phyloP scores from a whole-genome alignment of 805 yeast genomes.

The Metschnikowia colocasiae region DNA sequence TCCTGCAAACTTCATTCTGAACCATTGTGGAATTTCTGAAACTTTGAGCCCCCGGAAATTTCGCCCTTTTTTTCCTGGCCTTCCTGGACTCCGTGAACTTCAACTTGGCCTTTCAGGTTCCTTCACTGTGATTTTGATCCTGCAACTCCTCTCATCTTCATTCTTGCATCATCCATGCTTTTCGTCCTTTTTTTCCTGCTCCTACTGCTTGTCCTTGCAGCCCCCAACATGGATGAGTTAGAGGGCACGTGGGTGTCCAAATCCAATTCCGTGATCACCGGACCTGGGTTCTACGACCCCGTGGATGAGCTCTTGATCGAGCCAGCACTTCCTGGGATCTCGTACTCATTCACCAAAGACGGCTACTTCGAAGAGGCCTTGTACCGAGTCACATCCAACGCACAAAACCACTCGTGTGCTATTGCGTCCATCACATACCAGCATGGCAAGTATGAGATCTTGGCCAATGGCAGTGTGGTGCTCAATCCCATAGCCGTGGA shows the following conservation, averaged over 20 bases:
- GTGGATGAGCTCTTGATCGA: slow-evolving; percentile 91
- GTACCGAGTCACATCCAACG: slow-evolving; percentile 71
- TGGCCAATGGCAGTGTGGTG: slow-evolving; percentile 61
- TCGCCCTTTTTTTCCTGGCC: too few species aligned
- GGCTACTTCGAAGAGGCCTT: slow-evolving; percentile 89
- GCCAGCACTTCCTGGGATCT: slow-evolving; percentile 93
- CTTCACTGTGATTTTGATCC: too few species aligned
- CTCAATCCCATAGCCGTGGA: slow-evolving; percentile 79
- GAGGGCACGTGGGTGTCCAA: slow-evolving; percentile 96
- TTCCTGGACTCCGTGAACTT: too few species aligned
- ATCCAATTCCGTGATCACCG: slow-evolving; percentile 91
- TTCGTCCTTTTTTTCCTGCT: slow-evolving; percentile 5
- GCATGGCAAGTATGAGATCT: slow-evolving; percentile 75
- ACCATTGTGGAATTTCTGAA: neutral
- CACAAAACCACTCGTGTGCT: slow-evolving; percentile 77
- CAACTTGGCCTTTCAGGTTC: too few species aligned
- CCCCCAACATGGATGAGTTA: slow-evolving; percentile 42
- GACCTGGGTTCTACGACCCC: slow-evolving; percentile 95
- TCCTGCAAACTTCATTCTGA: neutral
- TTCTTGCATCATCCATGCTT: neutral
- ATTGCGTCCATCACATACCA: slow-evolving; percentile 78
- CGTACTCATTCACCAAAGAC: slow-evolving; percentile 88
- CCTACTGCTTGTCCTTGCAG: slow-evolving; percentile 21
- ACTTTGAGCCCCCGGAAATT: too few species aligned
- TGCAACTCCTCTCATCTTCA: neutral